A percentile compares a stretch with the other conserved stretches of the same genome.
Conservation (phyloP, 208 protist species). For the Endotrypanum monterogeii region DNA sequence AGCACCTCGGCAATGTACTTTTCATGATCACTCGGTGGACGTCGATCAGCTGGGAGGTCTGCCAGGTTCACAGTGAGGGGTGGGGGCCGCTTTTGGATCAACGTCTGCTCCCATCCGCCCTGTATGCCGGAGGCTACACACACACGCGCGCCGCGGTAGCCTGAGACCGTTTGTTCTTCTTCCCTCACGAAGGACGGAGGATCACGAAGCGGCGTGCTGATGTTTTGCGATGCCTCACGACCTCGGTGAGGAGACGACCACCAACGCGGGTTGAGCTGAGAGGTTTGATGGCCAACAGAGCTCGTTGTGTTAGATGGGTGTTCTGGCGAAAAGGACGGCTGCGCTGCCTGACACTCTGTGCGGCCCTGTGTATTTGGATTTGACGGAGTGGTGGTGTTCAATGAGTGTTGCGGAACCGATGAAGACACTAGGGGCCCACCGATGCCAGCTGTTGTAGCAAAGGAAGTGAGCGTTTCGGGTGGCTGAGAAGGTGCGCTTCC, state of each 20-base stretch:
- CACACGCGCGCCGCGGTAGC: slow-evolving; percentile 7
- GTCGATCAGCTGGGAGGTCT: slow-evolving; percentile 23
- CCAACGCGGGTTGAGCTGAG: neutral
- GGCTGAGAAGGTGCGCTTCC: slow-evolving; percentile 5
- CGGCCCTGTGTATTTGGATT: neutral
- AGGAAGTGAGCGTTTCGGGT: slow-evolving; percentile 4
- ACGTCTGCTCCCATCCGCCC: slow-evolving; percentile 21
- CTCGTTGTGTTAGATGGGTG: neutral
- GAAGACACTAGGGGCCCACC: neutral
- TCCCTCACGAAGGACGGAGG: slow-evolving; percentile 3
- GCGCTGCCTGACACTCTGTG: neutral
- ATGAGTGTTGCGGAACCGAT: neutral
- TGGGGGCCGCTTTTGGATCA: slow-evolving; percentile 19
- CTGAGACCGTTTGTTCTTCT: neutral
- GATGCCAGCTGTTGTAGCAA: neutral
- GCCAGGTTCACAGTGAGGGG: slow-evolving; percentile 29
- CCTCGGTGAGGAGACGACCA: slow-evolving; percentile 6
- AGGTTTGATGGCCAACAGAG: neutral
- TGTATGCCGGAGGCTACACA: slow-evolving; percentile 1
- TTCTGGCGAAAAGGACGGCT: neutral
- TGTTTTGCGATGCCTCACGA: neutral
- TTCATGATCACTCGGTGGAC: slow-evolving; percentile 36
- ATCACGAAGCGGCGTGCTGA: slow-evolving; percentile 21
- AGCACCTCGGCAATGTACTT: slow-evolving; percentile 48
- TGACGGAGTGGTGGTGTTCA: neutral